Evolutionary conservation across 179 eudicot species (phyloP).

Genomic region (Nepenthes alata): DNA sequence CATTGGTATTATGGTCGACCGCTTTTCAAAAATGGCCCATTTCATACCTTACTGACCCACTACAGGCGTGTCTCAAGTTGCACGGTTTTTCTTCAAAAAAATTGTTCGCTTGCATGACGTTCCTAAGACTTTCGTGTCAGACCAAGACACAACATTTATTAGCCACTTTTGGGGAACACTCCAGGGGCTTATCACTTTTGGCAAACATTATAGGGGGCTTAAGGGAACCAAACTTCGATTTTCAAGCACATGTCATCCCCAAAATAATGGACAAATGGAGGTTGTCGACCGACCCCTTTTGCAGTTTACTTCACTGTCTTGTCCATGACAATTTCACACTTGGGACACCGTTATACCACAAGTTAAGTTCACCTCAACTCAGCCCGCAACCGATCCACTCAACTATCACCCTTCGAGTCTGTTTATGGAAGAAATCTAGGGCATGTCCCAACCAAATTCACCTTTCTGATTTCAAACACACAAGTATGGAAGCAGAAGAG

Average conservation of each 20-base stretch:
- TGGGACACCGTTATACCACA: neutral
- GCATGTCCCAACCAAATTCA: neutral
- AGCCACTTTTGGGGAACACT: neutral
- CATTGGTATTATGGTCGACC: neutral
- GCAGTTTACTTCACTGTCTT: neutral
- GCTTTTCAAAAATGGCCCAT: neutral
- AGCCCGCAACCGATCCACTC: neutral
- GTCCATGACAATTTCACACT: no score
- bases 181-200: neutral
- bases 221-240: neutral
- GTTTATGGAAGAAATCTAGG: neutral
- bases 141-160: neutral
- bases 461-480: neutral
- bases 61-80: neutral
- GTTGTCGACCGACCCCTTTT: neutral
- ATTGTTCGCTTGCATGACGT: neutral
- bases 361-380: neutral
- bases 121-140: neutral
- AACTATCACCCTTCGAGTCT: neutral
- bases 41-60: neutral
- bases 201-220: neutral
- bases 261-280: neutral
- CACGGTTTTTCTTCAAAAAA: neutral
- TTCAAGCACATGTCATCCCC: neutral
- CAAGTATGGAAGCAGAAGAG: neutral